phyloP scores from a whole-genome alignment of 2,329 filamentous ascomycete species.

The Trichoderma guizhouense region DNA sequence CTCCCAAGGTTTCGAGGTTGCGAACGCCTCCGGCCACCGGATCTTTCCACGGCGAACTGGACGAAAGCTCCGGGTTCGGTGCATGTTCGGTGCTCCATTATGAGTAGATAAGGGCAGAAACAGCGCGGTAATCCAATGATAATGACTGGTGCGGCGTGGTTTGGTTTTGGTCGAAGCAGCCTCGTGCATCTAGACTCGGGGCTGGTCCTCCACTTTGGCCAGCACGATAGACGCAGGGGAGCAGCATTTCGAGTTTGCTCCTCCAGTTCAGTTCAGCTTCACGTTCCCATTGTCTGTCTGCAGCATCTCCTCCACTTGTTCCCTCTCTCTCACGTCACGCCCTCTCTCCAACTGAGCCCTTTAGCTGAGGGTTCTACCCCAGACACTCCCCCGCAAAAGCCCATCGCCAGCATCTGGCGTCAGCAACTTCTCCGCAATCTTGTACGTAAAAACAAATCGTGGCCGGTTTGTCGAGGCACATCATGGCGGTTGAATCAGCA shows the following conservation, averaged over 20 bases:
- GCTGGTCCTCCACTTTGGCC: constrained; percentile 5
- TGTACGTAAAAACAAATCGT: constrained; percentile 18
- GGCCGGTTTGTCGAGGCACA: background rate
- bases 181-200: constrained; percentile 8
- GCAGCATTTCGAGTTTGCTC: background rate
- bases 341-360: background rate
- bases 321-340: background rate
- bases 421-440: constrained; percentile 13
- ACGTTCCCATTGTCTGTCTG: background rate
- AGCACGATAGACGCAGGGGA: background rate
- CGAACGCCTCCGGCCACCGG: constrained; percentile 6
- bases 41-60: background rate
- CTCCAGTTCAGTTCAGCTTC: background rate
- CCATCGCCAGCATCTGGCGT: background rate
- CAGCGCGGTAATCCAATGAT: background rate
- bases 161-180: background rate
- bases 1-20: background rate
- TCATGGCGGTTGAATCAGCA: background rate
- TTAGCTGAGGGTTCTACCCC: background rate
- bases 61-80: background rate
- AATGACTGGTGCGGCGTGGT: background rate
- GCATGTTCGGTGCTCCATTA: background rate
- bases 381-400: constrained; percentile 14
- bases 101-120: constrained; percentile 5
- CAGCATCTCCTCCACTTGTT: background rate